Evolutionary conservation across 306 rosid species (phyloP), one percentile per base, ranked within the genome.

Genomic region (Ammopiptanthus mongolicus): DNA sequence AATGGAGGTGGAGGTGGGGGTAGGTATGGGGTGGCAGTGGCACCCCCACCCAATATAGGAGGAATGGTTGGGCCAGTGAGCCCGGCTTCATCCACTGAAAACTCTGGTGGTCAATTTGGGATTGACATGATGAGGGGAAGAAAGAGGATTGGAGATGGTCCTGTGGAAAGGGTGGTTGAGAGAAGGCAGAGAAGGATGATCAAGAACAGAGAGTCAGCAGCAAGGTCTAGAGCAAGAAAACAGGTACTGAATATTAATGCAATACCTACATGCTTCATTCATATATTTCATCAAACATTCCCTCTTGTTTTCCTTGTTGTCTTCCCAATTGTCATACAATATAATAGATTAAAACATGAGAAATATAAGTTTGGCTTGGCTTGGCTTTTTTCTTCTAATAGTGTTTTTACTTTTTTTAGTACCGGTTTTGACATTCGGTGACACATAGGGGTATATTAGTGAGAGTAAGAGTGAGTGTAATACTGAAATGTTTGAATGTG

Each of bases 121-220:
- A 56, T 94, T 79, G 96, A 83, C 10, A 83, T 87, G 13, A 83
- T 87, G 13, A 85, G 97, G 66, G 96, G 98, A 31, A 86, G 93
- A 56, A 91, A 91, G 91, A 79, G 98, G 66, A 62, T 87, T 0
- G 53, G 83, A 3, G 97, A 92, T 72, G 98, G 97, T 59, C 92
- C 90, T 2, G 91, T 95, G 60, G 98, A 91, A 55, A 95, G 83
- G 59, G 95, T 91, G 25, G 98, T 91, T 21, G 98, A 95, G 88
- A 88, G 98, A 78, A 86, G 98, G 76, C 97, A 95, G 36, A 90
- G 98, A 71, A 91, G 97, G 83, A 95, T 95, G 98, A 95, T 95
- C 19, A 91, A 95, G 90, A 95, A 91, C 63, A 84, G 98, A 77
- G 98, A 95, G 44, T 95, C 98, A 0, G 98, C 98, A 0, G 97